phyloP scores from a whole-genome alignment of 148 eudicot genomes.

The Dysphania ambrosioides region DNA sequence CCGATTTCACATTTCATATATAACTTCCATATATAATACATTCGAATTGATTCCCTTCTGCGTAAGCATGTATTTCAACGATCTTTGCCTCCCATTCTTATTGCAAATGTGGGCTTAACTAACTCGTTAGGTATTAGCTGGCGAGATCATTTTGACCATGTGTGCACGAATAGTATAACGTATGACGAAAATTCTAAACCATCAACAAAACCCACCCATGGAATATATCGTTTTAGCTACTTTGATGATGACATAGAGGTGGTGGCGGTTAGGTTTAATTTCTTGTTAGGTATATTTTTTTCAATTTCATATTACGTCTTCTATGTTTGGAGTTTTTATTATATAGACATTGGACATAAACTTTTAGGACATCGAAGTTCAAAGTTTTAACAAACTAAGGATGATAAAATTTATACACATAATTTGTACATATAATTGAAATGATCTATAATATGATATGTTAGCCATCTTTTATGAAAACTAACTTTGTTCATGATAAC shows the following conservation, averaged over 20 bases:
- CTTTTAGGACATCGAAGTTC: no score
- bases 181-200: not conserved
- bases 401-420: no score
- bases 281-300: not conserved
- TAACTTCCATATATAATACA: not conserved
- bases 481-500: no score
- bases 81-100: not conserved
- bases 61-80: conserved; percentile 11
- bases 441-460: no score
- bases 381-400: no score
- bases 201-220: conserved; percentile 1
- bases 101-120: conserved; percentile 21
- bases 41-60: not conserved
- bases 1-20: not conserved
- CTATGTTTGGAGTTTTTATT: no score
- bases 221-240: conserved; percentile 7
- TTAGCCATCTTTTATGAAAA: no score
- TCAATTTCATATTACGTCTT: not conserved
- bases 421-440: no score
- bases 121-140: conserved; percentile 28
- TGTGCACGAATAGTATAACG: no score
- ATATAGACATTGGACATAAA: no score
- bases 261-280: not conserved
- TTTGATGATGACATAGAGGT: conserved; percentile 8
- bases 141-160: conserved; percentile 17